Evolutionary conservation across 2,329 filamentous ascomycete species (phyloP), one percentile per base, ranked within the genome.

Genomic region (Orbilia blumenaviensis): DNA sequence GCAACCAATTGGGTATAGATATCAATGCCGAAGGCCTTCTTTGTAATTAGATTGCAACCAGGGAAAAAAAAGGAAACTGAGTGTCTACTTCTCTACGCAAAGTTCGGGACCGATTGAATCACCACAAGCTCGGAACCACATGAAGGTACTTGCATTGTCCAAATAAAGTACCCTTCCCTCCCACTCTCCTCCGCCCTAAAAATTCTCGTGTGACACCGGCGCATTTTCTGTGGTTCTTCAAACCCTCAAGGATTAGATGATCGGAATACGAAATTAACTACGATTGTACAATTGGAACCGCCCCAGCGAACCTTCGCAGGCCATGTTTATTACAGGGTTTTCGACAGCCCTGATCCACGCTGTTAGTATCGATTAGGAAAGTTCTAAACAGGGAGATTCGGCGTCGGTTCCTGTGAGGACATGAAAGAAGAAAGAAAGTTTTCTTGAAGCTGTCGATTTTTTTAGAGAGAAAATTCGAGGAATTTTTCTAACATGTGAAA

Each of bases 401-500:
- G 12, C 25, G 46, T 23, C 18, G 12, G 32, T 29, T 61, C n/a
- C n/a, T n/a, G 2, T 18, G 34, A 27, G 14, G 38, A 42, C 4
- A 42, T 3, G n/a, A 18, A 34, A 25, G 21, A 46, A 46, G 8
- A 29, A 32, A 52, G 14, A 16, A 58, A 27, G 3, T 12, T 29
- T 21, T 27, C 52, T 10, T 38, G 10, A 27, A 41, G 32, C 44
- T 50, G 10, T 32, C 2, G 25, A 10, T 5, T 32, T 44, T 29
- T 14, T n/a, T n/a, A n/a, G n/a, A n/a, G n/a, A n/a, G n/a, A n/a
- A n/a, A n/a, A n/a, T n/a, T n/a, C n/a, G n/a, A n/a, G n/a, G n/a
- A n/a, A n/a, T n/a, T n/a, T 62, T 61, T 61, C 12, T 61, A 14
- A n/a, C 62, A 66, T 54, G 62, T 66, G 62, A 64, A 50, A 62